Conservation (phyloP, 345 rosid genomes). For the Moricandia arvensis region DNA sequence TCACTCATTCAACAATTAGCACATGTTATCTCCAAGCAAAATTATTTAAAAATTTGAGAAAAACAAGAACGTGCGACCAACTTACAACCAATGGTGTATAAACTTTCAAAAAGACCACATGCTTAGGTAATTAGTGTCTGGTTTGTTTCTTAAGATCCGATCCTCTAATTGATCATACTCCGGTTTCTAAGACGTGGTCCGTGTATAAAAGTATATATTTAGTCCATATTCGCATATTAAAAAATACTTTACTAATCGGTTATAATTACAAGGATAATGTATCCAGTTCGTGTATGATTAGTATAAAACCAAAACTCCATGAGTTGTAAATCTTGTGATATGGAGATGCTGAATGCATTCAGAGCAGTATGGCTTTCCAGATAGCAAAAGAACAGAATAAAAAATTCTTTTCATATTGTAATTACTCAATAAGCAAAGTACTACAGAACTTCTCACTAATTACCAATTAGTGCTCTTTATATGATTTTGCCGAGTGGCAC, state of each 20-base stretch:
- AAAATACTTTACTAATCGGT: not conserved
- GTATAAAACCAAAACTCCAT: not conserved
- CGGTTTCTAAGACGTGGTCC: slow-evolving; percentile 4
- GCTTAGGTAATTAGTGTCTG: slow-evolving; percentile 4
- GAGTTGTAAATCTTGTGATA: not conserved
- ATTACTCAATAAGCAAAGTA: not conserved
- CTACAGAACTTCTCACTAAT: not conserved
- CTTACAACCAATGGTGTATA: slow-evolving; percentile 11
- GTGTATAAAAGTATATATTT: not conserved
- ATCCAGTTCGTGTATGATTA: not conserved
- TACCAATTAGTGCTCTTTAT: slow-evolving; percentile 8
- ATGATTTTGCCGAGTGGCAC: slow-evolving; percentile 19
- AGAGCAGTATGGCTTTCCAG: slow-evolving; percentile 5
- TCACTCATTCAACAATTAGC: slow-evolving; percentile 14
- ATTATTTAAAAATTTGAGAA: not conserved
- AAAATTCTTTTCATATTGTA: not conserved
- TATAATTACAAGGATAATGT: not conserved
- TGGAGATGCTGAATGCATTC: not conserved
- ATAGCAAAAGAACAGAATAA: not conserved
- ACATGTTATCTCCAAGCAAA: not conserved
- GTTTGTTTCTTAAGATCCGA: not conserved
- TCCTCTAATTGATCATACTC: not conserved
- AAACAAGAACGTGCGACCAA: slow-evolving; percentile 32
- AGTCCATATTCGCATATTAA: not conserved
- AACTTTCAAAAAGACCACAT: slow-evolving; percentile 4